phyloP scores from a whole-genome alignment of 345 rosid genomes.

The Streptanthus diversifolius region DNA sequence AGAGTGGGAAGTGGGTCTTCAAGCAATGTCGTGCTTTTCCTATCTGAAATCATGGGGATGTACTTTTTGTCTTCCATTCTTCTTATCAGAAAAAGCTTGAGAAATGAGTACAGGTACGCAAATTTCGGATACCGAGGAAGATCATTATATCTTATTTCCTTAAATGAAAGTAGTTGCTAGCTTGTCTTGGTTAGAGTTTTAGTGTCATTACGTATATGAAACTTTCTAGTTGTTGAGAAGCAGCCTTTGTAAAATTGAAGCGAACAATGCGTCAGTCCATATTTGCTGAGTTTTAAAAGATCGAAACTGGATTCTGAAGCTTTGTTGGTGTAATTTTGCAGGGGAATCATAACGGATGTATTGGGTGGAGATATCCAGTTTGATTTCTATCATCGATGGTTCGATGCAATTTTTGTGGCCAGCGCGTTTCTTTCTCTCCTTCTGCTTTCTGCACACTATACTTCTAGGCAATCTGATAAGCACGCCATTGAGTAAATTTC shows the following conservation, averaged over 20 bases:
- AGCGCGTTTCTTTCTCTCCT: constrained; percentile 93
- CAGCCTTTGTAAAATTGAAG: background rate
- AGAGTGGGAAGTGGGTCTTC: constrained; percentile 99
- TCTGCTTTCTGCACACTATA: constrained; percentile 89
- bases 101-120: constrained; percentile 80
- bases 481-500: constrained; percentile 75
- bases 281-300: background rate
- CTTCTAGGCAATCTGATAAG: constrained; percentile 93
- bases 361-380: constrained; percentile 97
- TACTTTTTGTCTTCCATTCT: constrained; percentile 93
- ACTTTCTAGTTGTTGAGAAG: background rate
- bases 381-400: constrained; percentile 96
- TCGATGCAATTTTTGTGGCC: constrained; percentile 96
- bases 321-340: constrained; percentile 53
- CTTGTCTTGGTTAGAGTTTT: no score
- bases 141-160: background rate
- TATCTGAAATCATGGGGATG: constrained; percentile 99
- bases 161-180: no score
- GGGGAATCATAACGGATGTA: constrained; percentile 89
- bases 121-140: constrained; percentile 4
- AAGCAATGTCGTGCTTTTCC: constrained; percentile 90
- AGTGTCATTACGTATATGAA: no score
- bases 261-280: background rate
- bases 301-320: background rate
- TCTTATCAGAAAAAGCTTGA: constrained; percentile 92